These are phyloP conservation scores for Metschnikowia kunwiensis DNA, from an alignment of 805 yeast genomes.

Conservation along the genomic window DNA sequence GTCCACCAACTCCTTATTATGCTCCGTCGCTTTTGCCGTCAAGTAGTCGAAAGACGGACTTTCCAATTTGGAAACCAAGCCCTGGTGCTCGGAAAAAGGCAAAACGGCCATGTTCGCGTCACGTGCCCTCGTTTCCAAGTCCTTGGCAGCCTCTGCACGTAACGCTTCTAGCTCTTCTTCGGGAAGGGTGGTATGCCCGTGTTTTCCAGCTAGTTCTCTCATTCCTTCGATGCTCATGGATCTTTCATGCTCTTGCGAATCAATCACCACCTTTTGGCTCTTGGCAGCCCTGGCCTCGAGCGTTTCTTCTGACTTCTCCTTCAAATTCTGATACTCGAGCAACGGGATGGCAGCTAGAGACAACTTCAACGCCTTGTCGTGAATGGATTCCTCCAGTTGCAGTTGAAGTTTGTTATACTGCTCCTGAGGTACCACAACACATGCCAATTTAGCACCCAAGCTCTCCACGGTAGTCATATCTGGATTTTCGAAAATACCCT, in stretches of 20 bases:
- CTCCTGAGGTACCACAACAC: constrained; percentile 6
- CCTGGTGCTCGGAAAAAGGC: constrained; percentile 8
- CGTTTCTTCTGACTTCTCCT: constrained; percentile 5
- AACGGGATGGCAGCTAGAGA: constrained; percentile 14
- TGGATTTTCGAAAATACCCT: constrained; percentile 10
- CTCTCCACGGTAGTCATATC: constrained; percentile 8
- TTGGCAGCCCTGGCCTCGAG: constrained; percentile 11
- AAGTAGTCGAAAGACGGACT: constrained; percentile 7
- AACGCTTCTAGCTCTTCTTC: constrained; percentile 8
- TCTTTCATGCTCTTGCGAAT: constrained; percentile 3
- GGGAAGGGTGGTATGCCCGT: constrained; percentile 6
- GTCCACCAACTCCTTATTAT: constrained; percentile 11
- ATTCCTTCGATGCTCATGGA: constrained; percentile 6
- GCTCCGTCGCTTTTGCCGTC: constrained; percentile 6
- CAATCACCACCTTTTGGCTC: constrained; percentile 10
- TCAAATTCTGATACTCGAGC: constrained; percentile 9
- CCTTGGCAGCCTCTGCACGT: constrained; percentile 7
- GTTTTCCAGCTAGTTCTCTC: constrained; percentile 8
- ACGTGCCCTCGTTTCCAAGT: constrained; percentile 12
- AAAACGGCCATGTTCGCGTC: constrained; percentile 9
- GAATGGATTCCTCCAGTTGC: constrained; percentile 11
- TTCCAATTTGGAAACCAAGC: background rate
- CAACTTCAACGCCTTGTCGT: constrained; percentile 12
- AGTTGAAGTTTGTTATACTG: constrained; percentile 7
- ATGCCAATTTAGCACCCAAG: constrained; percentile 7